A percentile compares a stretch with the other conserved stretches of the same genome.
Conservation (phyloP, 768 basidiomycete species). For the Agrocybe pediades region DNA sequence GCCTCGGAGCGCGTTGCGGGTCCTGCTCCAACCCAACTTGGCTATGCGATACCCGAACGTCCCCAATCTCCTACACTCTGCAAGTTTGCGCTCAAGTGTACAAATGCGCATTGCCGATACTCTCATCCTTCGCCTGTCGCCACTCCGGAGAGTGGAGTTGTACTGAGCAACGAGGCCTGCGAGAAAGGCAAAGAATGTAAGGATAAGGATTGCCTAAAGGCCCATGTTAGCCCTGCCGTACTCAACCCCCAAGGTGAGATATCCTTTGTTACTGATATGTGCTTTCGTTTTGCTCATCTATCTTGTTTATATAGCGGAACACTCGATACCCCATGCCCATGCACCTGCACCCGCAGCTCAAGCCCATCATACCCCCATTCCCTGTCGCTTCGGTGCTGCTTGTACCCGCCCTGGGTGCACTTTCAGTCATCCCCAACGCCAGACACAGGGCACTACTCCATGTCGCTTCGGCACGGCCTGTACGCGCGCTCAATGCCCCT, state of each 20-base stretch:
- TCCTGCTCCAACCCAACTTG: slow-evolving; percentile 28
- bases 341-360: slow-evolving; percentile 29
- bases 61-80: slow-evolving; percentile 90
- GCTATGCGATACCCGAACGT: slow-evolving; percentile 69
- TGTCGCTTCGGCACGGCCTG: slow-evolving; percentile 89
- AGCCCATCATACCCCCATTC: slow-evolving; percentile 34
- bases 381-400: slow-evolving; percentile 69
- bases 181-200: slow-evolving; percentile 87
- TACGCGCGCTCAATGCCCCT: slow-evolving; percentile 85
- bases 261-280: slow-evolving; percentile 5
- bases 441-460: slow-evolving; percentile 44
- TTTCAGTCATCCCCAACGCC: slow-evolving; percentile 65
- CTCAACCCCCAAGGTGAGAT: slow-evolving; percentile 62
- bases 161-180: slow-evolving; percentile 92
- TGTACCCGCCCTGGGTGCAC: slow-evolving; percentile 73
- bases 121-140: slow-evolving; percentile 98
- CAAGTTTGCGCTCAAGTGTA: slow-evolving; percentile 92
- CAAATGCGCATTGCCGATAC: slow-evolving; percentile 85
- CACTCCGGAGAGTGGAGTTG: slow-evolving; percentile 91
- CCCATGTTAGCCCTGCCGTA: slow-evolving; percentile 87
- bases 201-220: slow-evolving; percentile 92
- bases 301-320: slow-evolving; percentile 31
- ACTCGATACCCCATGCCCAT: slow-evolving; percentile 37
- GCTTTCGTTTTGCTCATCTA: slow-evolving; percentile 14
- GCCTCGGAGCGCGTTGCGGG: slow-evolving; percentile 31